phyloP scores from a whole-genome alignment of 768 basidiomycete genomes.

The Tricholoma hemisulphureum region DNA sequence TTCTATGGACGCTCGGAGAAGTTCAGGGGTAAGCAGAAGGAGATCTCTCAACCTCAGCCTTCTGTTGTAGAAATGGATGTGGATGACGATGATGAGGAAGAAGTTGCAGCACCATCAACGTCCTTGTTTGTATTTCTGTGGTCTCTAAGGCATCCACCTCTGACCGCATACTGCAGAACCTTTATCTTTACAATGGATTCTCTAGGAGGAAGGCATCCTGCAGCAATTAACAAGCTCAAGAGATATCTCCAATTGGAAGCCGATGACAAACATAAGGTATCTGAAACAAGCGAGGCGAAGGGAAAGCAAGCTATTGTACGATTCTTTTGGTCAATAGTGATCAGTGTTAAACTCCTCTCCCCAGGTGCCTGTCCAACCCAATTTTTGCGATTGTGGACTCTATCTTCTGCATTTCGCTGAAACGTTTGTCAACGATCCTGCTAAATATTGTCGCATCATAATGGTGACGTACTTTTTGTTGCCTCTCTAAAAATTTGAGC shows the following conservation, averaged over 20 bases:
- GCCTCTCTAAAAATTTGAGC: neutral
- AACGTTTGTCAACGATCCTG: constrained; percentile 68
- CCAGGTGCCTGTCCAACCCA: constrained; percentile 86
- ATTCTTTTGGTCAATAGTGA: constrained; percentile 3
- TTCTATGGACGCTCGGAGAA: constrained; percentile 12
- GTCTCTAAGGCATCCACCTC: neutral
- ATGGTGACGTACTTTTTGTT: constrained; percentile 32
- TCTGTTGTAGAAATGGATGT: constrained; percentile 11
- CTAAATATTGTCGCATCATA: constrained; percentile 49
- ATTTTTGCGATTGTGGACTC: constrained; percentile 90
- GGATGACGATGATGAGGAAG: constrained; percentile 12
- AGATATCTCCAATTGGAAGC: constrained; percentile 79
- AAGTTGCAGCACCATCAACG: neutral
- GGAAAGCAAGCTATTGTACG: constrained; percentile 55
- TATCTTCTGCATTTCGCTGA: constrained; percentile 87
- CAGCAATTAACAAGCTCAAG: constrained; percentile 58
- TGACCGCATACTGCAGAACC: constrained; percentile 44
- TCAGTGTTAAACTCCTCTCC: neutral
- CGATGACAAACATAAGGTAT: constrained; percentile 56
- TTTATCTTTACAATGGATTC: constrained; percentile 91
- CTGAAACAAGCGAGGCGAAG: constrained; percentile 36
- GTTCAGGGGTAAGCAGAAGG: constrained; percentile 22
- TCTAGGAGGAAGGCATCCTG: constrained; percentile 68
- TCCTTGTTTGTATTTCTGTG: neutral
- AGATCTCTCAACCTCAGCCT: neutral